These are phyloP conservation scores for Wickerhamiella vanderwaltii DNA, from an alignment of 805 yeast species.

Conservation along the genomic window DNA sequence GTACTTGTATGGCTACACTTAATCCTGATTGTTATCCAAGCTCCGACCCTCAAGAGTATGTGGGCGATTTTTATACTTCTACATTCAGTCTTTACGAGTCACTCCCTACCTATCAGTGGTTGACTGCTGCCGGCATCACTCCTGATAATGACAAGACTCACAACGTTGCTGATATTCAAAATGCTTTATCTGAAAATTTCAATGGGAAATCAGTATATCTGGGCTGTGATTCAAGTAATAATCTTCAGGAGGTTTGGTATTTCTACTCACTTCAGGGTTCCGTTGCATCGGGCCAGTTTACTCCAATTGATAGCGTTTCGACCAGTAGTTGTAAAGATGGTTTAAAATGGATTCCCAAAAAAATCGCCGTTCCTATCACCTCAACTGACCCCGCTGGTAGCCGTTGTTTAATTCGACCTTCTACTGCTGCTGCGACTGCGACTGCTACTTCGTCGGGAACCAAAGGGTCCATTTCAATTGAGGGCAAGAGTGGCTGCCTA, in stretches of 20 bases:
- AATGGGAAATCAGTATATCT: conserved; percentile 45
- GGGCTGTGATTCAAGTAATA: conserved; percentile 42
- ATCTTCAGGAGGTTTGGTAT: conserved; percentile 64
- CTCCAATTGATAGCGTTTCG: conserved; percentile 41
- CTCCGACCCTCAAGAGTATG: conserved; percentile 28
- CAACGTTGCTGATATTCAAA: conserved; percentile 32
- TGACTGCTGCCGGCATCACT: conserved; percentile 51
- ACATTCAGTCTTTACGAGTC: conserved; percentile 45
- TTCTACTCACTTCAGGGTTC: conserved; percentile 66
- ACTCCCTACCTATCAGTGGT: conserved; percentile 56
- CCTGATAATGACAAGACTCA: conserved; percentile 54
- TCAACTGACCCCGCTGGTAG: conserved; percentile 23
- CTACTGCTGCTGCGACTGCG: conserved; percentile 23
- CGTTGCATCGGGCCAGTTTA: conserved; percentile 49
- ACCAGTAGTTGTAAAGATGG: conserved; percentile 60
- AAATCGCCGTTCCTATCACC: too few relatives aligned
- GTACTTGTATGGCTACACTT: conserved; percentile 77
- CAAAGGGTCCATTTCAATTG: conserved; percentile 33
- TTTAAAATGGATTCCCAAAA: conserved; percentile 62
- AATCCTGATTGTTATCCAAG: conserved; percentile 52
- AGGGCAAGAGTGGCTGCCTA: conserved; percentile 55
- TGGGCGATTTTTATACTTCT: conserved; percentile 56
- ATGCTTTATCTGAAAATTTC: conserved; percentile 27
- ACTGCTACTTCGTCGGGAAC: conserved; percentile 76
- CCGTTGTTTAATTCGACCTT: conserved; percentile 25